Conservation (phyloP, 225 moss, liverwort and hornwort species). For the Anthoceros angustus region DNA sequence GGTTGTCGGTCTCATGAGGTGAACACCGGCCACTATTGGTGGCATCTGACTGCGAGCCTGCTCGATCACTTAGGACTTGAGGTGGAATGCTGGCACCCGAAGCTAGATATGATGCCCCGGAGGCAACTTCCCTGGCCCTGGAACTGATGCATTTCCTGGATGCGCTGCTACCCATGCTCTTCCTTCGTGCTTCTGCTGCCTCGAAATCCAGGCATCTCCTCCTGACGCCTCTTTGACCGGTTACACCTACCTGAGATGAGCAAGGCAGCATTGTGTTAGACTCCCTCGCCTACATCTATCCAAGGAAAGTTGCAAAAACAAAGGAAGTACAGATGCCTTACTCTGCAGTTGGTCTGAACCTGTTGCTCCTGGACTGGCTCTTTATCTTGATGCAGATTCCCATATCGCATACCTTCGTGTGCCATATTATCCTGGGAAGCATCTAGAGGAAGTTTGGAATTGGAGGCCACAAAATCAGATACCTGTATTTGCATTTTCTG, state of each 20-base stretch:
- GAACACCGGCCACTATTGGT: conserved; percentile 28
- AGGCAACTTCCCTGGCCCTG: conserved; percentile 32
- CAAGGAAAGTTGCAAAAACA: neutral
- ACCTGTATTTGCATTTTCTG: too few relatives aligned
- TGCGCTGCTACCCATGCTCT: conserved; percentile 53
- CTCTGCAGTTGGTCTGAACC: neutral
- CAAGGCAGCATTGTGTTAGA: neutral
- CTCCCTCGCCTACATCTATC: neutral
- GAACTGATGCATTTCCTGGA: conserved; percentile 42
- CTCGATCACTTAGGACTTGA: conserved; percentile 32
- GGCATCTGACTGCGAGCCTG: conserved; percentile 40
- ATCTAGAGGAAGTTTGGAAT: too few relatives aligned
- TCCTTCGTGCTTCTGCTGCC: conserved; percentile 62
- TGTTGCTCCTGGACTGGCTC: neutral
- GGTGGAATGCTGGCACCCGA: conserved; percentile 23
- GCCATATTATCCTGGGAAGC: too few relatives aligned
- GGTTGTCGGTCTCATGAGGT: conserved; percentile 11
- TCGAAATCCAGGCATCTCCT: conserved; percentile 88
- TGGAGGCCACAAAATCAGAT: too few relatives aligned
- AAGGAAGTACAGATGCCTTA: neutral
- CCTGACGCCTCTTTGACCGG: conserved; percentile 59
- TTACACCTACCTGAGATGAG: conserved; percentile 28
- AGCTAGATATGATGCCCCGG: conserved; percentile 21
- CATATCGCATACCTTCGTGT: neutral
- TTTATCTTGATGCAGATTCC: neutral